Conservation (phyloP, 768 basidiomycete genomes). For the Dictyophora rubrovolvata region DNA sequence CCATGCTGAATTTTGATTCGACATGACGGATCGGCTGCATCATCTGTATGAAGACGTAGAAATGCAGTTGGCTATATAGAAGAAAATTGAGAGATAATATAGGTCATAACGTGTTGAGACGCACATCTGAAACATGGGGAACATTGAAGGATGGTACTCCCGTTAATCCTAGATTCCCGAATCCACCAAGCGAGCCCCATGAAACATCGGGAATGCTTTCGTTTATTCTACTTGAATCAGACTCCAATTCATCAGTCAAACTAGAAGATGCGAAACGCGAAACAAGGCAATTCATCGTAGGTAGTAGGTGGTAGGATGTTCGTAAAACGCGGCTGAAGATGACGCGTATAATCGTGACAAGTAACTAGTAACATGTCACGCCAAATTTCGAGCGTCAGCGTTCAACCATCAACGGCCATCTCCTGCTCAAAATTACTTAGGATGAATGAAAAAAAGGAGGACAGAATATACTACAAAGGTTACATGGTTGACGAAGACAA, state of each 20-base stretch:
- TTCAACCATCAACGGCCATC: too few species aligned
- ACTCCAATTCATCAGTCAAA: slow-evolving; percentile 38
- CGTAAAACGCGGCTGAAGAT: not conserved
- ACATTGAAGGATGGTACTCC: slow-evolving; percentile 66
- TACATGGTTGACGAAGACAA: too few species aligned
- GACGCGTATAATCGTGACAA: not conserved
- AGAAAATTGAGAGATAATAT: not conserved
- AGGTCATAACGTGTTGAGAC: slow-evolving; percentile 18
- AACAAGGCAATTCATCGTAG: slow-evolving; percentile 63
- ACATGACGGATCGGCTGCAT: slow-evolving; percentile 87
- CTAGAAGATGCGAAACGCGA: slow-evolving; percentile 55
- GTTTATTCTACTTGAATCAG: slow-evolving; percentile 44
- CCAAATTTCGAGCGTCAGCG: too few species aligned
- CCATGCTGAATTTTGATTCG: slow-evolving; percentile 98
- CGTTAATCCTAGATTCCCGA: slow-evolving; percentile 55
- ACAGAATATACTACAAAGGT: too few species aligned
- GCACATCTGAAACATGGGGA: slow-evolving; percentile 67
- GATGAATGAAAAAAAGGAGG: too few species aligned
- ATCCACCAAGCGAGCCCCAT: slow-evolving; percentile 81
- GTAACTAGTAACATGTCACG: too few species aligned
- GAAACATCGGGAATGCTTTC: slow-evolving; percentile 54
- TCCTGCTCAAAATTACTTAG: too few species aligned
- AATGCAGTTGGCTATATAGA: slow-evolving; percentile 72
- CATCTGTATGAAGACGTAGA: slow-evolving; percentile 88
- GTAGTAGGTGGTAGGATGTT: not conserved